Evolutionary conservation across 164 flowering plant species (phyloP).

Genomic region (Macadamia tetraphylla): DNA sequence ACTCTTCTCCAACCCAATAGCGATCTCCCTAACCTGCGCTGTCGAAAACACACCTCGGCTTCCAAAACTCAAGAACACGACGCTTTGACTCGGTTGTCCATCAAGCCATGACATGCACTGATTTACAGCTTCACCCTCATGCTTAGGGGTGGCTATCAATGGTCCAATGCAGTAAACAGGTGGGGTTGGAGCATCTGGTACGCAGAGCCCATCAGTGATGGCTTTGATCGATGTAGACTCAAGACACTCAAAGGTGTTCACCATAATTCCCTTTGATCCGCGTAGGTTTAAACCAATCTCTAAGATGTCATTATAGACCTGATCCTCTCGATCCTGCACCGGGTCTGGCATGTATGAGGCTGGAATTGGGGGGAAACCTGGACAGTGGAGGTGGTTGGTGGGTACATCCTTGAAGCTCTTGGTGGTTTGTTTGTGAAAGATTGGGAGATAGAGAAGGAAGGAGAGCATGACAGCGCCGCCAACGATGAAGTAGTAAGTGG

Average conservation of each 20-base stretch:
- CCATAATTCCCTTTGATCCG: conserved; percentile 14
- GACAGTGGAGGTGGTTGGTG: no score
- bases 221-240: conserved; percentile 16
- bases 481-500: conserved; percentile 35
- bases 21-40: conserved; percentile 20
- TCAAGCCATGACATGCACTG: conserved; percentile 4
- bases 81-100: conserved; percentile 2
- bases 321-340: conserved; percentile 13
- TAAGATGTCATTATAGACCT: conserved; percentile 19
- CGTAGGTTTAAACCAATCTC: neutral
- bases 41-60: conserved; percentile 3
- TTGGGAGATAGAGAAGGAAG: conserved; percentile 22
- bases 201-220: conserved; percentile 16
- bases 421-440: conserved; percentile 13
- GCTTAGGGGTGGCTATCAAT: neutral
- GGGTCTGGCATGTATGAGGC: conserved; percentile 15
- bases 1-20: conserved; percentile 25
- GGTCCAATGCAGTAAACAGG: conserved; percentile 27
- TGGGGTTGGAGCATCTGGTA: conserved; percentile 16
- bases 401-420: conserved; percentile 3
- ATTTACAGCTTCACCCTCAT: neutral
- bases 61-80: conserved; percentile 8
- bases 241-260: no score
- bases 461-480: conserved; percentile 24
- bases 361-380: conserved; percentile 34